These are phyloP conservation scores for Prunus yedoensis DNA, from an alignment of 331 rosid genomes.

Conservation along the genomic window DNA sequence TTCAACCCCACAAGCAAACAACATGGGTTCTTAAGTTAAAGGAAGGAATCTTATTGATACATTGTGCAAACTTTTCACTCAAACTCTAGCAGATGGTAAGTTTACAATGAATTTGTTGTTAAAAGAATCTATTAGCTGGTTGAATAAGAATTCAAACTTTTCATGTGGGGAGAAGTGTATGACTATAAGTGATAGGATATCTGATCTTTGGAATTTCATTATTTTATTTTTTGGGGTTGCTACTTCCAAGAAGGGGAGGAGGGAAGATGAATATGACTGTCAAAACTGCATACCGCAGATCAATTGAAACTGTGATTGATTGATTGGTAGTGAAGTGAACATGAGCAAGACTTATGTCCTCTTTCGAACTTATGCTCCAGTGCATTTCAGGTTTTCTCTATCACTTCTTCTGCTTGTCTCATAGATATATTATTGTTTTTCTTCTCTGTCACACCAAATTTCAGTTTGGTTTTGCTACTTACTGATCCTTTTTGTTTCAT, in stretches of 20 bases:
- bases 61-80: not conserved
- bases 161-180: not conserved
- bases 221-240: slow-evolving; percentile 68
- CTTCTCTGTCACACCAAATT: not conserved
- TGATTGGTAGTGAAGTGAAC: slow-evolving; percentile 64
- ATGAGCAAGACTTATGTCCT: slow-evolving; percentile 65
- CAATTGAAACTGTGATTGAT: slow-evolving; percentile 56
- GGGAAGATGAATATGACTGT: slow-evolving; percentile 70
- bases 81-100: not conserved
- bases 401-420: not conserved
- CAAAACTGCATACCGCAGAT: slow-evolving; percentile 60
- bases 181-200: not conserved
- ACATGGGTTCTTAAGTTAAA: not conserved
- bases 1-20: not conserved
- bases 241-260: slow-evolving; percentile 73
- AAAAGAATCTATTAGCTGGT: not conserved
- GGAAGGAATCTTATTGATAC: not conserved
- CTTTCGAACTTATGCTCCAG: slow-evolving; percentile 84
- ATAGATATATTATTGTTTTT: slow-evolving; percentile 2
- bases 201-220: slow-evolving; percentile 9
- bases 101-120: too few species aligned
- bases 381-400: slow-evolving; percentile 79
- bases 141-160: not conserved
- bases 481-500: not conserved
- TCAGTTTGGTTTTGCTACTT: not conserved